Conservation (phyloP, 257 asterid genomes). For the Nicotiana tomentosiformis region DNA sequence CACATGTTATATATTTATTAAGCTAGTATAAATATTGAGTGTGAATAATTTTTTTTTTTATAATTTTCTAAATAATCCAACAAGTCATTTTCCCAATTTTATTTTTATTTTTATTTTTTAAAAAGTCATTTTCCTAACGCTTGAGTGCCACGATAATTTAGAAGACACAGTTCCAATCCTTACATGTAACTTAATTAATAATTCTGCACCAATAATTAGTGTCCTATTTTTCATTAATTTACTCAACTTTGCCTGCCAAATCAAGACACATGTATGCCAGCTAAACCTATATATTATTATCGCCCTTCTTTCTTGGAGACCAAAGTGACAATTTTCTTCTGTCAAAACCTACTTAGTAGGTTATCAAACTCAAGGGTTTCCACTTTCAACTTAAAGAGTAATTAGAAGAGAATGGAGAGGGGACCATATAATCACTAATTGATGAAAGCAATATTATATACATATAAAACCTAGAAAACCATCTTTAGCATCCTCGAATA, state of each 20-base stretch:
- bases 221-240: not conserved
- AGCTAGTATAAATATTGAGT: too few species aligned
- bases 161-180: not conserved
- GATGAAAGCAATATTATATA: not conserved
- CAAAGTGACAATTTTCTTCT: not conserved
- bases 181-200: not conserved
- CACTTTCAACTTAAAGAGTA: not conserved
- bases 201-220: not conserved
- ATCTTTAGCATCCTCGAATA: constrained; percentile 8
- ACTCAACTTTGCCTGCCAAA: not conserved
- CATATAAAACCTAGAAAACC: not conserved
- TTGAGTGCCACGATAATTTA: not conserved
- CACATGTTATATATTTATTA: too few species aligned
- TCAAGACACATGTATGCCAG: not conserved
- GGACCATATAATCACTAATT: constrained; percentile 8
- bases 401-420: not conserved
- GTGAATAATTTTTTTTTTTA: too few species aligned
- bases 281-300: not conserved
- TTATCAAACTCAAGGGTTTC: not conserved
- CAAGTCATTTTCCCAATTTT: too few species aligned
- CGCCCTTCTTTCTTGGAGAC: not conserved
- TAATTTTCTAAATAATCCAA: too few species aligned
- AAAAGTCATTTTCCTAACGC: too few species aligned
- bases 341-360: constrained; percentile 7
- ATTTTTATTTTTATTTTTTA: too few species aligned